Conservation (phyloP, 2,329 filamentous ascomycete species). For the Hymenoscyphus scutula region DNA sequence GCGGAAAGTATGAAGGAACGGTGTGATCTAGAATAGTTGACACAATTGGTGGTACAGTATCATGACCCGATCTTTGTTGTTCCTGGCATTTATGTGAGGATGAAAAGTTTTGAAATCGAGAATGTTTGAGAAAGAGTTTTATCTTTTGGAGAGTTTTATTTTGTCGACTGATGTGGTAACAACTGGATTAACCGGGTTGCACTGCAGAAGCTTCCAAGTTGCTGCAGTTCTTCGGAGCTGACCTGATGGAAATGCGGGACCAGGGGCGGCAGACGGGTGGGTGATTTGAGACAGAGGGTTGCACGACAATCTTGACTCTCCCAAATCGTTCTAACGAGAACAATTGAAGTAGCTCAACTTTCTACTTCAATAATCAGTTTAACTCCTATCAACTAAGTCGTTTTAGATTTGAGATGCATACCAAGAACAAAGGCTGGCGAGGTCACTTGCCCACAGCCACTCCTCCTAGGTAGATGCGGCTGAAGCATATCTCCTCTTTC, state of each 20-base stretch:
- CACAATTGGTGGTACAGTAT: not conserved
- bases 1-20: not conserved
- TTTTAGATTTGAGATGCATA: not conserved
- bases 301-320: not conserved
- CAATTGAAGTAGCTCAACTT: not conserved
- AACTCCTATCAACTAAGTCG: not conserved
- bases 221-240: conserved; percentile 11
- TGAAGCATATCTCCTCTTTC: not conserved
- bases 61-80: not conserved
- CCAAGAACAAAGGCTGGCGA: not conserved
- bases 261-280: not conserved
- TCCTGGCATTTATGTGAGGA: not conserved
- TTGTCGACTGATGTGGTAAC: too few relatives aligned
- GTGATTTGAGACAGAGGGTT: not conserved
- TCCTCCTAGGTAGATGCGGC: not conserved
- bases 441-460: not conserved
- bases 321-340: not conserved
- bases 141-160: too few relatives aligned
- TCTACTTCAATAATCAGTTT: not conserved
- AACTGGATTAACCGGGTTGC: too few relatives aligned
- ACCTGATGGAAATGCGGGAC: not conserved
- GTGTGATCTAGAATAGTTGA: not conserved
- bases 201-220: too few relatives aligned
- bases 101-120: not conserved
- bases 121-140: not conserved